Evolutionary conservation across 2,329 filamentous ascomycete genomes (phyloP).

Genomic region (Stachybotrys chlorohalonatus): DNA sequence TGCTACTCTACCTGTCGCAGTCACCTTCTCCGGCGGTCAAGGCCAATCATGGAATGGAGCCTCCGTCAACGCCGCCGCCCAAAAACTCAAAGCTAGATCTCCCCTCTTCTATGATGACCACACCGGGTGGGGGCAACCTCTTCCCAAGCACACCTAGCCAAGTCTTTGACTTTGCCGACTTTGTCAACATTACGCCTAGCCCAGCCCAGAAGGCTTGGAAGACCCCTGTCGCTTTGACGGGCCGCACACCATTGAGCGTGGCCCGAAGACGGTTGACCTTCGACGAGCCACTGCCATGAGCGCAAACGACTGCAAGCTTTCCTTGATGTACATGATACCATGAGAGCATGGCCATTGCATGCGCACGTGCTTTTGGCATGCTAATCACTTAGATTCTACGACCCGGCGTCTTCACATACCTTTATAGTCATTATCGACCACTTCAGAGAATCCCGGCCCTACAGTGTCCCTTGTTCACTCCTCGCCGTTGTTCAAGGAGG

Average conservation of each 20-base stretch:
- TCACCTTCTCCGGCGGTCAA: conserved; percentile 78
- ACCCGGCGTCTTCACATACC: neutral
- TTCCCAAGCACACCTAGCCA: conserved; percentile 73
- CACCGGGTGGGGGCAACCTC: conserved; percentile 61
- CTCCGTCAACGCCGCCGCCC: conserved; percentile 68
- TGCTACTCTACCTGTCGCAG: conserved; percentile 77
- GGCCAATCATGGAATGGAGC: conserved; percentile 44
- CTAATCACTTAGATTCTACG: conserved; percentile 6
- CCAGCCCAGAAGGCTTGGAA: conserved; percentile 87
- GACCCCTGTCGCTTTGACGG: conserved; percentile 55
- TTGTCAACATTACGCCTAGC: conserved; percentile 94
- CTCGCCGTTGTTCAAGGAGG: neutral
- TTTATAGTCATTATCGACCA: neutral
- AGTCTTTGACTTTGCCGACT: conserved; percentile 87
- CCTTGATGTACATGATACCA: conserved; percentile 26
- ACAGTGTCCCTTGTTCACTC: neutral
- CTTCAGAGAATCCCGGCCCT: neutral
- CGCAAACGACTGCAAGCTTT: neutral
- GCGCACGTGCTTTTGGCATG: conserved; percentile 4
- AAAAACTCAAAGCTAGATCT: conserved; percentile 58
- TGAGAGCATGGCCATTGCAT: conserved; percentile 16
- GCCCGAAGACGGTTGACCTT: conserved; percentile 75
- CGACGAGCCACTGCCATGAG: conserved; percentile 48
- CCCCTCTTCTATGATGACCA: conserved; percentile 84
- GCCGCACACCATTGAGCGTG: conserved; percentile 53